Evolutionary conservation across 2,329 filamentous ascomycete species (phyloP).

Genomic region (Lizonia empirigonia): DNA sequence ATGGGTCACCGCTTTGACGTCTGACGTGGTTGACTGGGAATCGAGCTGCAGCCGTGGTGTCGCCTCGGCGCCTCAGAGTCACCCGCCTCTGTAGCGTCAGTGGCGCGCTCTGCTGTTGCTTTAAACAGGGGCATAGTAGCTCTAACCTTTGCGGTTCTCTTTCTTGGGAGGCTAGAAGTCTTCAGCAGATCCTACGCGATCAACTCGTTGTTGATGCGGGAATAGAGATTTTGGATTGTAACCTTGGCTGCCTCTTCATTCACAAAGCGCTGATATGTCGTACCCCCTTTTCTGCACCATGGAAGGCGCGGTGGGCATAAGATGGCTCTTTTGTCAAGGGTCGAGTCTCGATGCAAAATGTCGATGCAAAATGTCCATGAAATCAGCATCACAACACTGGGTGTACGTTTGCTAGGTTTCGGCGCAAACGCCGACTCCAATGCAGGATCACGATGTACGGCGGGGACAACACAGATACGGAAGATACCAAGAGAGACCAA

Average conservation of each 20-base stretch:
- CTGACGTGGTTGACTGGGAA: slow-evolving; percentile 4
- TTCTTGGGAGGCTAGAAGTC: too few relatives aligned
- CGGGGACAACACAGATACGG: neutral
- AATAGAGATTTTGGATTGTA: too few relatives aligned
- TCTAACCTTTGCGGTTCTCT: too few relatives aligned
- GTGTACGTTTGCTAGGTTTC: neutral
- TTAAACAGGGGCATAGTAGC: too few relatives aligned
- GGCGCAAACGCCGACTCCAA: slow-evolving; percentile 6
- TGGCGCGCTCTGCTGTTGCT: too few relatives aligned
- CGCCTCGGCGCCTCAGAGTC: neutral
- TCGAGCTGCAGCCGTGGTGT: too few relatives aligned
- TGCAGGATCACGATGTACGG: neutral
- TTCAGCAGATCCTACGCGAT: too few relatives aligned
- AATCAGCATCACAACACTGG: neutral
- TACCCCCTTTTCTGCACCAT: too few relatives aligned
- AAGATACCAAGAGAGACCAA: neutral
- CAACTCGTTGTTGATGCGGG: too few relatives aligned
- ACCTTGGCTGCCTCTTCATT: too few relatives aligned
- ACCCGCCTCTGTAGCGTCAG: slow-evolving; percentile 14
- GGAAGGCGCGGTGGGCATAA: too few relatives aligned
- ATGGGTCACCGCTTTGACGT: neutral
- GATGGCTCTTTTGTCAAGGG: slow-evolving; percentile 1
- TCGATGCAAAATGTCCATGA: neutral
- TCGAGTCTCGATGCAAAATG: neutral
- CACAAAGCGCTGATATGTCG: too few relatives aligned